Percentiles rank a stretch among this genome's conserved stretches.
Evolutionary conservation across 2,329 filamentous ascomycete species (phyloP).

Genomic region (Westerdykella ornata): DNA sequence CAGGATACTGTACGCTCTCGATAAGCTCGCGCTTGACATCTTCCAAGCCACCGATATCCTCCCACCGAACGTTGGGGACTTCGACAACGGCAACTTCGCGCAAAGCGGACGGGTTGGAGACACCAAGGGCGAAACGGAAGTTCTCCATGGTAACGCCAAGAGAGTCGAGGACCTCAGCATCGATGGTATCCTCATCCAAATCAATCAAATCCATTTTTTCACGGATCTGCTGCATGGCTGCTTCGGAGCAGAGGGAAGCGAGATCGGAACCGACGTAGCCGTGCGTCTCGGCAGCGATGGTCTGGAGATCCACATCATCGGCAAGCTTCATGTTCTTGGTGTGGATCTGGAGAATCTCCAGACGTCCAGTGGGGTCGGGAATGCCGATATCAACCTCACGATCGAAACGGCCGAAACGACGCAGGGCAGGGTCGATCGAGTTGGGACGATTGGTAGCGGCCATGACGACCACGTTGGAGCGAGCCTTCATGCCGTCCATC

Average conservation of each 20-base stretch:
- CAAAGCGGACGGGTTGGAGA: slow-evolving; percentile 96
- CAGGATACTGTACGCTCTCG: slow-evolving; percentile 97
- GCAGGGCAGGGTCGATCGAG: slow-evolving; percentile 94
- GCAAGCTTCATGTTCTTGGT: slow-evolving; percentile 99
- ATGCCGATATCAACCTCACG: slow-evolving; percentile 98
- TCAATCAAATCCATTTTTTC: slow-evolving; percentile 99
- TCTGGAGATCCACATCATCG: slow-evolving; percentile 93
- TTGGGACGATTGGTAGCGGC: slow-evolving; percentile 97
- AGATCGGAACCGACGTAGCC: slow-evolving; percentile 98
- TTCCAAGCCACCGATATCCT: slow-evolving; percentile 98
- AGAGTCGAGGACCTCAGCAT: slow-evolving; percentile 95
- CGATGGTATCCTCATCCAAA: slow-evolving; percentile 96
- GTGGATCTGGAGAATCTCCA: slow-evolving; percentile 98
- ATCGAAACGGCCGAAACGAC: slow-evolving; percentile 97
- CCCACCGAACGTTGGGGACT: slow-evolving; percentile 98
- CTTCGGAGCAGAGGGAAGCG: slow-evolving; percentile 95
- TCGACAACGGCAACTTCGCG: slow-evolving; percentile 98
- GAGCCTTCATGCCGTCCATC: slow-evolving; percentile 99
- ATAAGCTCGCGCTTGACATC: slow-evolving; percentile 99
- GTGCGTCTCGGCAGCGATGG: slow-evolving; percentile 95
- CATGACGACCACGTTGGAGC: slow-evolving; percentile 98
- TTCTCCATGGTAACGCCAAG: slow-evolving; percentile 99
- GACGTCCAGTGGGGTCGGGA: slow-evolving; percentile 92
- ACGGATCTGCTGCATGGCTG: slow-evolving; percentile 99
- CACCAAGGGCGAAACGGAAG: slow-evolving; percentile 96